phyloP scores from a whole-genome alignment of 2,329 filamentous ascomycete species.

The Shiraia sp. region DNA sequence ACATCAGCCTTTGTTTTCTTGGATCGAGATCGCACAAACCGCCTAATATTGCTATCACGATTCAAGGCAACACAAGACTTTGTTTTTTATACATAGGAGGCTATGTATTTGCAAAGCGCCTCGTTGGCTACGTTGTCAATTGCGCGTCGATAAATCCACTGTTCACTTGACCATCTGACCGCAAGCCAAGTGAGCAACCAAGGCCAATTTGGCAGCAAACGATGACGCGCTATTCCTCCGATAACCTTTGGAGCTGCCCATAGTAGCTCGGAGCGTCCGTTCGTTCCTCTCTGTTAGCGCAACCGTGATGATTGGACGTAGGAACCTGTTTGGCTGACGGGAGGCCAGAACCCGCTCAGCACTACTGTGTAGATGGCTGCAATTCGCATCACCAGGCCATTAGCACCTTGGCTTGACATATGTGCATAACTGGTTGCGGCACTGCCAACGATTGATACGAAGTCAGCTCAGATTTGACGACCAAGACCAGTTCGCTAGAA shows the following conservation, averaged over 20 bases:
- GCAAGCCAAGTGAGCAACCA: conserved; percentile 3
- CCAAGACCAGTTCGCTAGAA: conserved; percentile 3
- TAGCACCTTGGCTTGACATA: conserved; percentile 1
- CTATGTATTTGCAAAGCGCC: conserved; percentile 1
- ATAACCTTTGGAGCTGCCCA: conserved; percentile 11
- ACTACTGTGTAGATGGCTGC: conserved; percentile 5
- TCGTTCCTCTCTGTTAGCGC: conserved; percentile 1
- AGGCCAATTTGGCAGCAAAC: conserved; percentile 8
- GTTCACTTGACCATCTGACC: conserved; percentile 5
- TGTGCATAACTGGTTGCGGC: background rate
- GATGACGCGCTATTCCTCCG: conserved; percentile 9
- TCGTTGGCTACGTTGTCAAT: background rate
- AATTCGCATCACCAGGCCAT: conserved; percentile 3
- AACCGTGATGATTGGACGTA: conserved; percentile 5
- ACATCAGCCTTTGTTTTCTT: too few relatives aligned
- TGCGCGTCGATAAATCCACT: conserved; percentile 1
- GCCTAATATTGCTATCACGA: too few relatives aligned
- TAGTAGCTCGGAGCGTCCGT: conserved; percentile 10
- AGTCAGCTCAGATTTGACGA: conserved; percentile 4
- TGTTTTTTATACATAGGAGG: too few relatives aligned
- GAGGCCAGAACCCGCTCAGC: conserved; percentile 6
- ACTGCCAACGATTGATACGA: conserved; percentile 2
- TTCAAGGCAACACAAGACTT: too few relatives aligned
- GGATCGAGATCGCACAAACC: too few relatives aligned
- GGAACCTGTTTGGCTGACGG: conserved; percentile 4